A percentile compares a stretch with the other conserved stretches of the same genome.
Evolutionary conservation across 148 eudicot genomes (phyloP).

Genomic region (Salicornia ramosissima): DNA sequence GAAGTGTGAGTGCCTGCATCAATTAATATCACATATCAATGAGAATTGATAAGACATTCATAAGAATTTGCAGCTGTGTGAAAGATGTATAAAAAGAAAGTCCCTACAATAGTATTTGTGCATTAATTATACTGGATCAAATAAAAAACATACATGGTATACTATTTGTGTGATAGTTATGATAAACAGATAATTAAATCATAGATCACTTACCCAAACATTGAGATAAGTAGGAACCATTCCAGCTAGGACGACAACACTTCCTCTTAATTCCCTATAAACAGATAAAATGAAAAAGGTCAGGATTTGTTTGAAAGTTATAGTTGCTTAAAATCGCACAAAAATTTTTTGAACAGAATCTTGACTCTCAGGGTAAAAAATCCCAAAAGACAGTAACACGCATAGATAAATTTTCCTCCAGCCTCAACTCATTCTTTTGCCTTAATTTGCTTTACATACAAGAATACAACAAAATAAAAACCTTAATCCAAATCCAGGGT

Average conservation of each 20-base stretch:
- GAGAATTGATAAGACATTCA: not conserved
- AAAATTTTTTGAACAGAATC: conserved; percentile 9
- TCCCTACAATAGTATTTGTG: not conserved
- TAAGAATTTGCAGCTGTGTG: too few relatives aligned
- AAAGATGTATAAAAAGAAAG: too few relatives aligned
- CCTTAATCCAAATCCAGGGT: too few relatives aligned
- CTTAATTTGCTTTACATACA: not conserved
- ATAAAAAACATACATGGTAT: not conserved
- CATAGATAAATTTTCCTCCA: not conserved
- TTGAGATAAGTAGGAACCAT: conserved; percentile 83
- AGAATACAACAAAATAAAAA: too few relatives aligned
- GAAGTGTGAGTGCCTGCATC: conserved; percentile 71
- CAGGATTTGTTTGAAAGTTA: too few relatives aligned
- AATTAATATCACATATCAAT: conserved; percentile 14
- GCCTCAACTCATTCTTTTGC: not conserved
- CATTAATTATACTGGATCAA: not conserved
- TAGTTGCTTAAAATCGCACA: too few relatives aligned
- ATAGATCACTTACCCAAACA: conserved; percentile 69
- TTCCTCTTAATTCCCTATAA: conserved; percentile 71
- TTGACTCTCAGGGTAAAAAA: not conserved
- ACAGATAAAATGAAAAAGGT: conserved; percentile 17
- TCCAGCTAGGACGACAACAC: conserved; percentile 67
- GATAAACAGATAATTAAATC: not conserved
- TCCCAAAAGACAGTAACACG: not conserved
- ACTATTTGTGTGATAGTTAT: not conserved